phyloP scores from a whole-genome alignment of 164 flowering plant species.

The Echeveria elegans region DNA sequence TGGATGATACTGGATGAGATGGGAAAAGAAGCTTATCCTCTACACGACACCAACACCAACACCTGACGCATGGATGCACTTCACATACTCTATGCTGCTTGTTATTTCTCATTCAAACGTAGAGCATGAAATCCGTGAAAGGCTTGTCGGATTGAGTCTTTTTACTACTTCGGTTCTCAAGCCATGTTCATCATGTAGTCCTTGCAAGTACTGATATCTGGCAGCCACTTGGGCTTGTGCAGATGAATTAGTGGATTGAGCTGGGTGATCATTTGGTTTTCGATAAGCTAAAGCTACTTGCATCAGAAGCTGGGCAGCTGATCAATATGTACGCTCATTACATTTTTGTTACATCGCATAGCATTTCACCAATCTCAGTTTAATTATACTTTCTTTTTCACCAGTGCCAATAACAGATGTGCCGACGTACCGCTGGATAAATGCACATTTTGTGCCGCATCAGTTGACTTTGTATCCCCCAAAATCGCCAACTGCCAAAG shows the following conservation, averaged over 20 bases:
- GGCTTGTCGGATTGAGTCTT: slow-evolving; percentile 58
- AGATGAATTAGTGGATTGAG: slow-evolving; percentile 70
- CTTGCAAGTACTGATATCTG: slow-evolving; percentile 24
- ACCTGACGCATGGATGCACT: no score
- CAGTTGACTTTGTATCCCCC: slow-evolving; percentile 74
- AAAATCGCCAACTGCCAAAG: slow-evolving; percentile 61
- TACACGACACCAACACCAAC: no score
- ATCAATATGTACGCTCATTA: slow-evolving; percentile 28
- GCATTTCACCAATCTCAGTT: no score
- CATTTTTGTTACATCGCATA: no score
- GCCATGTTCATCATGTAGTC: slow-evolving; percentile 18
- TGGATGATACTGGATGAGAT: no score
- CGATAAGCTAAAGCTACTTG: slow-evolving; percentile 34
- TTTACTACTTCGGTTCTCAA: slow-evolving; percentile 22
- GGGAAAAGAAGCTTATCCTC: no score
- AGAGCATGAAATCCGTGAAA: slow-evolving; percentile 65
- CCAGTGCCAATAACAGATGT: not conserved
- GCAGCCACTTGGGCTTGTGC: slow-evolving; percentile 61
- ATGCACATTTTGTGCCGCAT: slow-evolving; percentile 59
- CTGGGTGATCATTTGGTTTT: slow-evolving; percentile 20
- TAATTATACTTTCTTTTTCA: no score
- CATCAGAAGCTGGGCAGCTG: slow-evolving; percentile 30
- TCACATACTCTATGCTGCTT: no score
- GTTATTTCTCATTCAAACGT: no score
- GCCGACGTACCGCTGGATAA: slow-evolving; percentile 35